A percentile compares a stretch with the other conserved stretches of the same genome.
These are phyloP conservation scores for Blastocladiella britannica DNA, from an alignment of 192 early-diverging fungal species.

Conservation along the genomic window DNA sequence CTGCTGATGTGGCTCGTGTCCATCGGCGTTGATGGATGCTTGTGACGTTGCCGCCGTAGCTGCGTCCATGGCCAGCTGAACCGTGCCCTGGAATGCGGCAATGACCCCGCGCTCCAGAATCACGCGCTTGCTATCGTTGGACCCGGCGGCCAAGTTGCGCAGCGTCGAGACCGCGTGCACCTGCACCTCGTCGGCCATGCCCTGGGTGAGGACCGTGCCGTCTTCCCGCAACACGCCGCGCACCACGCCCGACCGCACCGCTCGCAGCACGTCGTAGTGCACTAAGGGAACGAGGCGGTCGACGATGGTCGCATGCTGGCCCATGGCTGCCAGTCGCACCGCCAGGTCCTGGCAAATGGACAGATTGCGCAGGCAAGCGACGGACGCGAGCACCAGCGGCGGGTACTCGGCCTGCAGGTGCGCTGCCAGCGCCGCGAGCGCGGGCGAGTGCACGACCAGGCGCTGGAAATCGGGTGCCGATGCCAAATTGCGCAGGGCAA, in stretches of 20 bases:
- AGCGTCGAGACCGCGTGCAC: constrained; percentile 70
- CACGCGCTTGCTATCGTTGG: constrained; percentile 47
- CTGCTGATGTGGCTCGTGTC: too few species aligned
- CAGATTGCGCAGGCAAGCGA: constrained; percentile 73
- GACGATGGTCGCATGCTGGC: constrained; percentile 36
- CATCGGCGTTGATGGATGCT: too few species aligned
- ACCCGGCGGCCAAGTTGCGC: constrained; percentile 60
- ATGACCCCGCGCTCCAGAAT: constrained; percentile 58
- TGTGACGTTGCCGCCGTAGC: constrained; percentile 2
- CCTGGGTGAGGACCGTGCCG: constrained; percentile 8
- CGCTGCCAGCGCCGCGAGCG: constrained; percentile 46
- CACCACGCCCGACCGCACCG: background rate
- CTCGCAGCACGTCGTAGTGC: constrained; percentile 18
- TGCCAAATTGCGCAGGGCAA: constrained; percentile 70
- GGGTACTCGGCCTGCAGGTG: constrained; percentile 52
- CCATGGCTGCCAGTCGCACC: constrained; percentile 71
- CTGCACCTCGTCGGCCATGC: constrained; percentile 48
- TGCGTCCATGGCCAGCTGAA: constrained; percentile 9
- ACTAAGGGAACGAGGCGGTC: constrained; percentile 39
- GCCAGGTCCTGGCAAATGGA: constrained; percentile 49
- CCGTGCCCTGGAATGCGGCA: constrained; percentile 40
- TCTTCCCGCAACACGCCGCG: too few species aligned
- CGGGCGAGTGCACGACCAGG: constrained; percentile 55
- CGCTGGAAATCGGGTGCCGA: constrained; percentile 22
- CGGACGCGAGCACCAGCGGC: constrained; percentile 57